These are phyloP conservation scores for Hypoxylon rickii DNA, from an alignment of 495 filamentous ascomycete species.

Conservation along the genomic window DNA sequence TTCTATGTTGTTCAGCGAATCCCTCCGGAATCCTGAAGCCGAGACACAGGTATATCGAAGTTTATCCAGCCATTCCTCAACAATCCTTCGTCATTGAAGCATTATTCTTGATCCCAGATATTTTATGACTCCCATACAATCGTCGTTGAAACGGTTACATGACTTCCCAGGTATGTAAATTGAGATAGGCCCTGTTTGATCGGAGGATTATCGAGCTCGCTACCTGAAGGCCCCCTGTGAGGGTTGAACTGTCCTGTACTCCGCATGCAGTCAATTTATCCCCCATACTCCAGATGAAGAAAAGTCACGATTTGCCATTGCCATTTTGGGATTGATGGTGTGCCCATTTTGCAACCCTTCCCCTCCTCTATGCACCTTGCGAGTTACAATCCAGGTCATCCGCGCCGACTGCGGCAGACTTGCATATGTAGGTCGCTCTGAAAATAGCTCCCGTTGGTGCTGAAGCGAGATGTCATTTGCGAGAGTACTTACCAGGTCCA, in stretches of 20 bases:
- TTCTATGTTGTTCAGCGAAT: background rate
- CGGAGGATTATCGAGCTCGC: slow-evolving; percentile 31
- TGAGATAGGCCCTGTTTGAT: slow-evolving; percentile 12
- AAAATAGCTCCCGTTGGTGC: slow-evolving; percentile 39
- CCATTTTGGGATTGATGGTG: slow-evolving; percentile 31
- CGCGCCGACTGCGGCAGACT: slow-evolving; percentile 31
- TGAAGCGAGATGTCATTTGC: slow-evolving; percentile 36
- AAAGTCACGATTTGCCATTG: slow-evolving; percentile 18
- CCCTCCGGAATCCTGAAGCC: background rate
- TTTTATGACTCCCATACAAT: background rate
- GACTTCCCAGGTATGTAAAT: slow-evolving; percentile 7
- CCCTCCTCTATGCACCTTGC: slow-evolving; percentile 15
- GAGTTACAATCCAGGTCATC: slow-evolving; percentile 26
- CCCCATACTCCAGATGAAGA: slow-evolving; percentile 31
- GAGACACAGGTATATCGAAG: no score
- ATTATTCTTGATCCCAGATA: no score
- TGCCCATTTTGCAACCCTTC: slow-evolving; percentile 24
- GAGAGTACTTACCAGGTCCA: slow-evolving; percentile 32
- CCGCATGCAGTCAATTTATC: slow-evolving; percentile 35
- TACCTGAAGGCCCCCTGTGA: slow-evolving; percentile 21
- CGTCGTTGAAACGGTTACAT: slow-evolving; percentile 23
- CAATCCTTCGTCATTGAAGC: no score
- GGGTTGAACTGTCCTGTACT: slow-evolving; percentile 27
- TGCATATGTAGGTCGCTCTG: slow-evolving; percentile 34
- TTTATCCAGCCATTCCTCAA: no score